Base-by-base conservation (phyloP, 768 basidiomycete genomes). In the Agaricus blazei region DNA sequence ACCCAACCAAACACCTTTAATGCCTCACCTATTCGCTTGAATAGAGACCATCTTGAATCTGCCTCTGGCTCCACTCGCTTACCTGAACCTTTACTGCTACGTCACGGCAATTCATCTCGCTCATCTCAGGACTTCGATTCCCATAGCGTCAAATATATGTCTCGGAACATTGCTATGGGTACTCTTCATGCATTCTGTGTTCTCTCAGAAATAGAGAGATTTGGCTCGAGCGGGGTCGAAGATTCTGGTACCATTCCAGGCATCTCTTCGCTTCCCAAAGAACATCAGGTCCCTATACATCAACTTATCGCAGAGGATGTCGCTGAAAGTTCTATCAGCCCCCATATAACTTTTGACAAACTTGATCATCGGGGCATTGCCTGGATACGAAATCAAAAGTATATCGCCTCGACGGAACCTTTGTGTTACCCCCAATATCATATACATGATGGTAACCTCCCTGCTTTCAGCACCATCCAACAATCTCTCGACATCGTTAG, bases 221-320 rank as follows among this genome's bases (percentile, higher is more conserved):
- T 74, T 11, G 75, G 85, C 6, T 57, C 82, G 6, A 85, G 84
- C 1, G 59, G 89, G 26, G 69, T 90, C 52, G 88, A 87, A 61
- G 90, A 88, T 60, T 90, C 87, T 60, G 88, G 88, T 19, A 87
- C 87, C 0, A 75, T 87, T 0, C 87, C 86, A 7, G 89, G 89
- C 57, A 75, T 78, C 2, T 79, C 84, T 0, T 61, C 88, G 11
- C 46, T 89, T 6, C 60, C 89, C 2, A 83, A 88, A 59, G 86
- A 88, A 60, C 42, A 49, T 36, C 31, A 44, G 26, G 34, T 31
- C 28, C 42, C 31, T 36, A 11, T 8, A 11, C 8, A 34, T 6
- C 8, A 34, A 11, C 8, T 34, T 3, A 8, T 11, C 11, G 34
- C 34, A 3, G 7, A 8, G 11, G 1, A 34, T 34, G 34, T 3